phyloP scores from a whole-genome alignment of 257 asterid genomes.

The Solanum tarapatanum region DNA sequence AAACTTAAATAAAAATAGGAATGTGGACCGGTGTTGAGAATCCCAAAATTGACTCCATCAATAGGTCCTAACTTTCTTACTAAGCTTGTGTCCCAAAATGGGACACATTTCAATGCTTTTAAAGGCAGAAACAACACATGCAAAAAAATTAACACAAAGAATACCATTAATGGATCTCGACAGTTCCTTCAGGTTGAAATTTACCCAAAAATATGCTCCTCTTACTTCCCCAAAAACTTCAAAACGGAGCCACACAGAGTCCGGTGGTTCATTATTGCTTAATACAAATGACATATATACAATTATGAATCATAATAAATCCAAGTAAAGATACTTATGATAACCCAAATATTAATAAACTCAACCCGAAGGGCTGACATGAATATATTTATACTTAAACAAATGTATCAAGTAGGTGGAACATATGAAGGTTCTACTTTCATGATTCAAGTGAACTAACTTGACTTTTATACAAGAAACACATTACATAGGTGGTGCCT shows the following conservation, averaged over 20 bases:
- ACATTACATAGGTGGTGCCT: background rate
- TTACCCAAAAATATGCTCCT: background rate
- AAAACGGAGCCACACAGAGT: background rate
- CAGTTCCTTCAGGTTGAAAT: background rate
- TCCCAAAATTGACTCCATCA: background rate
- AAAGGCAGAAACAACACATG: background rate
- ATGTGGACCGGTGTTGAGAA: background rate
- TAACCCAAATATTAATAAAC: background rate
- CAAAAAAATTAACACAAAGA: too few species aligned
- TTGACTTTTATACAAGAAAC: background rate
- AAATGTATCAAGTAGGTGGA: background rate
- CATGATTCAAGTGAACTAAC: background rate
- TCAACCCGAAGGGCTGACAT: background rate
- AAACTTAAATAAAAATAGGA: too few species aligned
- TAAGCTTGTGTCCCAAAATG: background rate
- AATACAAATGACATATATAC: background rate
- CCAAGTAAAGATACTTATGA: background rate
- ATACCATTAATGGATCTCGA: background rate
- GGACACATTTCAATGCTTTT: background rate
- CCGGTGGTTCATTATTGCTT: background rate
- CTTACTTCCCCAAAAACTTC: background rate
- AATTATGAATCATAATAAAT: too few species aligned
- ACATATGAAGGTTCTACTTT: background rate
- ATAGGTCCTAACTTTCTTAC: background rate
- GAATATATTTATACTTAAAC: background rate